Base-by-base conservation (phyloP, 2,329 filamentous ascomycete genomes). In the Penicillium sp. region DNA sequence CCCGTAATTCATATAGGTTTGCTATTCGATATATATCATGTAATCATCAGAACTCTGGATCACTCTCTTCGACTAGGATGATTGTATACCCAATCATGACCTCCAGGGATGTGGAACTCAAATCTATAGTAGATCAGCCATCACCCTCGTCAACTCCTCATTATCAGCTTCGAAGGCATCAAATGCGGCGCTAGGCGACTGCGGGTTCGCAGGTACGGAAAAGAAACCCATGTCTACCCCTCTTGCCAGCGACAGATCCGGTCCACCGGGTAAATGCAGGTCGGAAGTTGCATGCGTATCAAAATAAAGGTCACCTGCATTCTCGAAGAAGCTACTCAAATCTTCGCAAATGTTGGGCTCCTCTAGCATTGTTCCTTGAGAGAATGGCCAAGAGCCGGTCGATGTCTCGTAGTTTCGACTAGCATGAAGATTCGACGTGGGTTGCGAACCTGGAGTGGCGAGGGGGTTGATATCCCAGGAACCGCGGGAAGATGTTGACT, bases 271-370 rank as follows among this genome's bases (percentile, higher is more conserved):
- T 7, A 41, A 13, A 7, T 52, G 36, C 6, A 59, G 47, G 14
- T 67, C 63, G 14, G 56, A 41, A 2, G 46, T 54, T 1, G 53
- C 16, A 3, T 51, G 51, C 6, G 68, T 62, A 52, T 72, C 70
- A 40, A 73, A 72, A 18, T 74, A 75, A 3, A 75, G 54, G 0
- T 79, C 82, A 0, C 85, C 85, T 0, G 84, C 85, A 54, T 85
- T 82, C 65, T 87, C 85, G 60, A 87, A 87, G 60, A 87, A 74
- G 60, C 78, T 85, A 5, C 84, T 86, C 44, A 87, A 69, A 64
- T 87, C 85, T 58, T 83, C 73, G 37, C 76, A 75, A 24, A 60
- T 65, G 31, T 71, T 70, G 0, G 65, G 55, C 24, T 68, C 61
- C 6, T 60, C 60, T 3, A 24, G 43, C 1, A 56, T 22, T 10